Conservation (phyloP, 352 stramenopile species). For the Phytophthora sojae region DNA sequence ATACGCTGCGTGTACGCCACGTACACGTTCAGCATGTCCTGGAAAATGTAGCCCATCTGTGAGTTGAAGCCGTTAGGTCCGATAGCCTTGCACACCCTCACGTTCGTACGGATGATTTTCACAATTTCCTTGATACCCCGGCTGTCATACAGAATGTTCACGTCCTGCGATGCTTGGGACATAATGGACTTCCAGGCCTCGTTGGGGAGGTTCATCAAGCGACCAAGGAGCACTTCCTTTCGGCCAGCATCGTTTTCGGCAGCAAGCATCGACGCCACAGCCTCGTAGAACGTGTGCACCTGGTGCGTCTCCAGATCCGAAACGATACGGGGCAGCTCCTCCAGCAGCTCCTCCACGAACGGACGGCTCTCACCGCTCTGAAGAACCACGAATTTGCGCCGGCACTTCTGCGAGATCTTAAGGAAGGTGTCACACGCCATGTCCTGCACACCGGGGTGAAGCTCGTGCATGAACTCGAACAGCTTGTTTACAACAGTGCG, state of each 20-base stretch:
- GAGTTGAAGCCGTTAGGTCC: slow-evolving; percentile 96
- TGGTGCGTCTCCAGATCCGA: slow-evolving; percentile 99
- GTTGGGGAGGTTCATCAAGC: slow-evolving; percentile 97
- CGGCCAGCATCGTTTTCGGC: slow-evolving; percentile 80
- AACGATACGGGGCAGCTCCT: slow-evolving; percentile 95
- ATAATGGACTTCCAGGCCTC: slow-evolving; percentile 91
- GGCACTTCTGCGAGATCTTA: slow-evolving; percentile 99
- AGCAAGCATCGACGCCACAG: slow-evolving; percentile 92
- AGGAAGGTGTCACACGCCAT: slow-evolving; percentile 99
- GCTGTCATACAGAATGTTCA: slow-evolving; percentile 83
- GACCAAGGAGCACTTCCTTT: slow-evolving; percentile 91
- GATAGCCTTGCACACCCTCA: slow-evolving; percentile 95
- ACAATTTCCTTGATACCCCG: slow-evolving; percentile 93
- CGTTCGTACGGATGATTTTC: slow-evolving; percentile 99
- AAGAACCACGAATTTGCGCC: slow-evolving; percentile 97
- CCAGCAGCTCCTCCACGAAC: slow-evolving; percentile 98
- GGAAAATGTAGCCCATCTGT: slow-evolving; percentile 98
- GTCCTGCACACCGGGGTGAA: slow-evolving; percentile 99
- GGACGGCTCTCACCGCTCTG: slow-evolving; percentile 93
- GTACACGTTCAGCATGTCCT: slow-evolving; percentile 99
- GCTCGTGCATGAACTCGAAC: slow-evolving; percentile 99
- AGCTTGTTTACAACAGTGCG: slow-evolving; percentile 99
- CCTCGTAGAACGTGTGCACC: slow-evolving; percentile 99
- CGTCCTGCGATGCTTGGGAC: slow-evolving; percentile 74
- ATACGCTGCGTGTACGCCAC: slow-evolving; percentile 98